Evolutionary conservation across 2,329 filamentous ascomycete genomes (phyloP).

Genomic region (Rutstroemia sp.): DNA sequence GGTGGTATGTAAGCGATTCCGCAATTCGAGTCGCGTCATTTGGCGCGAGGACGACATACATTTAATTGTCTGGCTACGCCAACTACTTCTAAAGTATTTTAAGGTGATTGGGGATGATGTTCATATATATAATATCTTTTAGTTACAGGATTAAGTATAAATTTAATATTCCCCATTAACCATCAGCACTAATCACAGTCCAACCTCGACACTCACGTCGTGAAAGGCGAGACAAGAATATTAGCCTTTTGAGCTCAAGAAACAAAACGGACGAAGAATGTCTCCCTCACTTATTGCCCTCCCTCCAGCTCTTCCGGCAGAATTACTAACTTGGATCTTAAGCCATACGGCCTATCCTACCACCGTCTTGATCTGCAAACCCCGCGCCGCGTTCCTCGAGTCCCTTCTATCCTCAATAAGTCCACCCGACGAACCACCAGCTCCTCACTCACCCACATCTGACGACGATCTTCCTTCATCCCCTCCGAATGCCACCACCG

Average conservation of each 20-base stretch:
- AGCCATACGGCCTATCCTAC: constrained; percentile 47
- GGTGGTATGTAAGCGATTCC: constrained; percentile 18
- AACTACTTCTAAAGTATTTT: no score
- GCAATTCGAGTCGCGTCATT: constrained; percentile 8
- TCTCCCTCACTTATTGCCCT: constrained; percentile 37
- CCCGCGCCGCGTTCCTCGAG: constrained; percentile 55
- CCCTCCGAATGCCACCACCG: neutral
- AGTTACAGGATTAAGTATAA: neutral
- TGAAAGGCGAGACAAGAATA: neutral
- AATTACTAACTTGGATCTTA: constrained; percentile 60
- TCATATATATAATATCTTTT: neutral
- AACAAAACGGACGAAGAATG: constrained; percentile 11
- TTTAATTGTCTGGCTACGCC: no score
- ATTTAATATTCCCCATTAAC: constrained; percentile 17
- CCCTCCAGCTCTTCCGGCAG: constrained; percentile 45
- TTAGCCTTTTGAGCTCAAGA: neutral
- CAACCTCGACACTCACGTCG: neutral
- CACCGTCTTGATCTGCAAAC: constrained; percentile 64
- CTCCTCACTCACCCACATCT: constrained; percentile 7
- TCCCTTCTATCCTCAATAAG: constrained; percentile 45
- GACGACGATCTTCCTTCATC: constrained; percentile 1
- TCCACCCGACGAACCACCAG: neutral
- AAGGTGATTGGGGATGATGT: no score
- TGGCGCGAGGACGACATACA: neutral
- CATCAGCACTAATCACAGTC: constrained; percentile 20